Evolutionary conservation across 257 asterid species (phyloP), one percentile per base, ranked within the genome.

Genomic region (Jaltomata sinuosa): DNA sequence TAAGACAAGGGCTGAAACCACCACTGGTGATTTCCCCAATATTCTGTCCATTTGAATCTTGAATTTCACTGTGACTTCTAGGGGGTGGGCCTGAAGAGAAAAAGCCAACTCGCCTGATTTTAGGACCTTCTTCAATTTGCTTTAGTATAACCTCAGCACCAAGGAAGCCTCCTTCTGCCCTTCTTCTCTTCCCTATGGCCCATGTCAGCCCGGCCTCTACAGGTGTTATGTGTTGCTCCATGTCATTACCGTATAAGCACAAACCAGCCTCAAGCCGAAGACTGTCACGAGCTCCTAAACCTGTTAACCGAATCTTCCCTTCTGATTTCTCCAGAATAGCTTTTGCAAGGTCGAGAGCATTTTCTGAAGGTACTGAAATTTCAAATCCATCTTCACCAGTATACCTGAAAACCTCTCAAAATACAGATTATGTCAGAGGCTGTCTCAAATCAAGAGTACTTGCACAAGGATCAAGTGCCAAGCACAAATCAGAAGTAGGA

Each of bases 321-420:
- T 93, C 97, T 7, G 99, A 97, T 88, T 94, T 95, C 57, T 97
- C 98, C 52, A 97, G 92, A 77, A 95, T 91, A 83, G 99, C 97
- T 88, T 97, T 97, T 25, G 98, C 96, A 8, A 97, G 97, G 86
- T 94, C 99, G 54, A 94, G 91, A 25, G 98, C 98, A 31, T 92
- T 83, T 88, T 95, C 98, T 25, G 95, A 91, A 50, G 99, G 98
- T 50, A 95, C 98, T 36, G 99, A 97, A 53, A 97, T 95, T 89
- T 97, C 99, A 64, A 97, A 97, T 78, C 99, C 99, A 85, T 97
- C 99, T 91, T 97, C 99, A 40, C 99, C 98, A 0, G 98, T 97
- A 84, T 95, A 97, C 93, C 99, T 97, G 93, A 77, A 78, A 86
- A 88, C 80, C 85, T 10, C 87, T 57, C 84, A 55, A 12, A 50